These are phyloP conservation scores for Cylindrotheca fusiformis DNA, from an alignment of 108 stramenopile species.

Conservation along the genomic window DNA sequence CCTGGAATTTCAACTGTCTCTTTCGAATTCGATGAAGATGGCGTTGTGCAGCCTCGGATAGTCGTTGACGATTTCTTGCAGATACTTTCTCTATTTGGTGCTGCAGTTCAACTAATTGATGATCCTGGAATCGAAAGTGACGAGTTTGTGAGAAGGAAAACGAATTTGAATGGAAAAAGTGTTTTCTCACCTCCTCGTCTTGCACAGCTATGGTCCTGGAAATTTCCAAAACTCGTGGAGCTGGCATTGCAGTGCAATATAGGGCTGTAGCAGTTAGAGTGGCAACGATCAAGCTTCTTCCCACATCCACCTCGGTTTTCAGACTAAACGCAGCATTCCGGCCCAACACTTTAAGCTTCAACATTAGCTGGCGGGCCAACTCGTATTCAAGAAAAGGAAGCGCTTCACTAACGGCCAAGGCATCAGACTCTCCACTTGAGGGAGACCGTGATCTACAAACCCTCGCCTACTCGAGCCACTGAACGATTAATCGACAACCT, in stretches of 20 bases:
- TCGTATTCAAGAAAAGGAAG: conserved; percentile 96
- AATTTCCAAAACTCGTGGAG: conserved; percentile 78
- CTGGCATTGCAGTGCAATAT: conserved; percentile 88
- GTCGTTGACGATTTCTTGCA: conserved; percentile 64
- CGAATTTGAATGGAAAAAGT: conserved; percentile 39
- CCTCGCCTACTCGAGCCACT: too few relatives aligned
- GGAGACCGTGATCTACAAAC: conserved; percentile 88
- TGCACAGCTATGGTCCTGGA: conserved; percentile 80
- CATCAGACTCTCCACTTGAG: conserved; percentile 82
- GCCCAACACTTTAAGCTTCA: conserved; percentile 88
- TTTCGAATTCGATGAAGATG: conserved; percentile 51
- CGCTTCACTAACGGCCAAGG: conserved; percentile 89
- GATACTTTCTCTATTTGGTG: conserved; percentile 76
- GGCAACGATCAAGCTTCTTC: conserved; percentile 75
- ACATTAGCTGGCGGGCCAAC: conserved; percentile 93
- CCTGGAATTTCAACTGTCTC: conserved; percentile 54
- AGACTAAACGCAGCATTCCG: conserved; percentile 88
- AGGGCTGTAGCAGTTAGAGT: conserved; percentile 86
- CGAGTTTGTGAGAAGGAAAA: conserved; percentile 34
- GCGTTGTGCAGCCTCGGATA: conserved; percentile 54
- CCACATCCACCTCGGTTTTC: conserved; percentile 86
- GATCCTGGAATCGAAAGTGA: conserved; percentile 33
- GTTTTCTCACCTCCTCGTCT: conserved; percentile 19
- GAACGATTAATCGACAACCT: too few relatives aligned
- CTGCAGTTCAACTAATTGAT: conserved; percentile 77